phyloP scores from a whole-genome alignment of 2,329 filamentous ascomycete species.

The Dothistroma pini region DNA sequence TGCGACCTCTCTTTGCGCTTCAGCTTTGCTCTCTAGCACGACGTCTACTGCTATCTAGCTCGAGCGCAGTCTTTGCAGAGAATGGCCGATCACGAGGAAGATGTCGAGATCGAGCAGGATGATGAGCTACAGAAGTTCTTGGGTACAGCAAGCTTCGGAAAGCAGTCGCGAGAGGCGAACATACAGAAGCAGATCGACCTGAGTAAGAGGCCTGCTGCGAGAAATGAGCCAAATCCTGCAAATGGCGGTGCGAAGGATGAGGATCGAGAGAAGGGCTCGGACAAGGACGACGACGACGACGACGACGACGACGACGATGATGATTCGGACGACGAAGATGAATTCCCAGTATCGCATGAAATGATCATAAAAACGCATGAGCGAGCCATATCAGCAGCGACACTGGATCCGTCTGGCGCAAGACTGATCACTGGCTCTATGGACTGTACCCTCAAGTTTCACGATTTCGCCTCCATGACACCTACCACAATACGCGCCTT shows the following conservation, averaged over 20 bases:
- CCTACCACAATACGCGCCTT: conserved; percentile 92
- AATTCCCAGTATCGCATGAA: conserved; percentile 90
- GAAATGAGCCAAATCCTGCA: conserved; percentile 21
- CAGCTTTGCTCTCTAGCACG: neutral
- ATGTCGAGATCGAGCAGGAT: conserved; percentile 44
- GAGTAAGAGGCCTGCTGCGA: conserved; percentile 58
- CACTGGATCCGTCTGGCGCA: conserved; percentile 79
- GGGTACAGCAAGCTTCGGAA: conserved; percentile 79
- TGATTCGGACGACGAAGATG: conserved; percentile 70
- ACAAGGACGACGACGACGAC: conserved; percentile 45
- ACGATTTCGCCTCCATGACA: conserved; percentile 95
- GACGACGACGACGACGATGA: conserved; percentile 58
- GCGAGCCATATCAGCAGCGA: conserved; percentile 75
- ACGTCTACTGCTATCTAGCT: conserved; percentile 8
- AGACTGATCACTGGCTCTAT: conserved; percentile 86
- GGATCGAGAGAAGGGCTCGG: conserved; percentile 42
- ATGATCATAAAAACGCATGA: conserved; percentile 90
- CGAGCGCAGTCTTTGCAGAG: conserved; percentile 6
- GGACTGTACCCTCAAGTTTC: conserved; percentile 86
- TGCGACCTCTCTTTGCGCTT: conserved; percentile 21
- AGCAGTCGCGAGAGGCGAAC: conserved; percentile 69
- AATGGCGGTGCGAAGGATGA: neutral
- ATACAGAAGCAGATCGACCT: conserved; percentile 76
- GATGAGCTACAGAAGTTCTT: conserved; percentile 74
- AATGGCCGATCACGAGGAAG: conserved; percentile 26